Evolutionary conservation across 1,284 basidiomycete genomes (phyloP), one percentile per base, ranked within the genome.

Genomic region (Termitomyces sp.): DNA sequence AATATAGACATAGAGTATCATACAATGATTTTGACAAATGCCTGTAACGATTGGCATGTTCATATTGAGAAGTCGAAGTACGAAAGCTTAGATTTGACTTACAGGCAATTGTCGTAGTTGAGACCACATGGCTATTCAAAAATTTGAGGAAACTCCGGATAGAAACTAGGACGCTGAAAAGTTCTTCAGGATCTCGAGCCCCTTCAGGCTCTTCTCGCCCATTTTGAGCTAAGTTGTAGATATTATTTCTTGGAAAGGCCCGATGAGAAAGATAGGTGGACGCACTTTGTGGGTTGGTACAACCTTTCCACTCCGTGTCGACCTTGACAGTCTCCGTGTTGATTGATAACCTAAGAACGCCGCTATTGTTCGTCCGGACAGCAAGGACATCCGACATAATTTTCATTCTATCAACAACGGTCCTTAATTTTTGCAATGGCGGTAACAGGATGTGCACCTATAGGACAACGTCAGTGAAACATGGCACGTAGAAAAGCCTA

Each of bases 1-100:
- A 51, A 94, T 90, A 65, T 94, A 94, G 38, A 94, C 91, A 61
- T 94, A 94, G 40, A 93, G 80, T 59, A 95, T 94, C 61, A 93
- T 75, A 66, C 91, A 94, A 61, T 94, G 87, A 52, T 85, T 79
- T 64, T 89, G 84, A 65, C 92, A 94, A 54, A 95, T 81, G 68
- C 88, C 92, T 94, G 59, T 7, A 31, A 4, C n/a, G n/a, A 17
- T 42, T 31, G 9, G 5, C 10, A 28, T 58, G 33, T 43, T 33
- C 24, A 50, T 13, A 19, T 33, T n/a, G n/a, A n/a, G n/a, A n/a
- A n/a, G 10, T 10, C n/a, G 5, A n/a, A 7, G 0, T 12, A 21
- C 2, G 6, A n/a, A 17, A 41, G 36, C 13, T 17, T 10, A 38
- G 1, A 19, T 19, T 26, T 17, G n/a, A 64, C 84, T 56, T 64